These are phyloP conservation scores for Diplodia intermedia DNA, from an alignment of 2,329 filamentous ascomycete species.

Conservation along the genomic window DNA sequence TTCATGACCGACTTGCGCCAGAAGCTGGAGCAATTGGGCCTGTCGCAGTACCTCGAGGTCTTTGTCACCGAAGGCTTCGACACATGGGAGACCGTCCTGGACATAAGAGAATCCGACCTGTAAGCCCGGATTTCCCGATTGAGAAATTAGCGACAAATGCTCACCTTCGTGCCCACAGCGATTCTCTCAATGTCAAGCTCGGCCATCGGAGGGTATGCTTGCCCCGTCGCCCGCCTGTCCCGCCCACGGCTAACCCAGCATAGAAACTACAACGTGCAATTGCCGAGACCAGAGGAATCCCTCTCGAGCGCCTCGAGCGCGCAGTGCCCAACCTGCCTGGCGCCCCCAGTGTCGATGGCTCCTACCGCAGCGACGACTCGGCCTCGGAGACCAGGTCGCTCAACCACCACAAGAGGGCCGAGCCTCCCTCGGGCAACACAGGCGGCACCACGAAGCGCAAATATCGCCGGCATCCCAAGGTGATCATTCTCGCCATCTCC, in stretches of 20 bases:
- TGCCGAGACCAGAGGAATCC: slow-evolving; percentile 70
- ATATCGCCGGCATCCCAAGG: slow-evolving; percentile 79
- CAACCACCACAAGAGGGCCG: slow-evolving; percentile 51
- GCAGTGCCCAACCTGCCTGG: slow-evolving; percentile 14
- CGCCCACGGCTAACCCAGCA: slow-evolving; percentile 2
- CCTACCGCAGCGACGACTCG: slow-evolving; percentile 61
- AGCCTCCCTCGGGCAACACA: slow-evolving; percentile 45
- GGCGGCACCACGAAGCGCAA: slow-evolving; percentile 66
- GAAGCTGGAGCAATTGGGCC: slow-evolving; percentile 76
- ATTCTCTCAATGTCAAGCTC: slow-evolving; percentile 77
- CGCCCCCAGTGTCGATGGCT: slow-evolving; percentile 57
- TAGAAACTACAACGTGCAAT: slow-evolving; percentile 86
- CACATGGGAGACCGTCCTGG: slow-evolving; percentile 81
- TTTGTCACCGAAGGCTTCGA: slow-evolving; percentile 84
- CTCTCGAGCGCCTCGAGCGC: slow-evolving; percentile 35
- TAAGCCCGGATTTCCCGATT: slow-evolving; percentile 51
- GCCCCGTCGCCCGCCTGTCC: background rate
- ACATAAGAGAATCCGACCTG: slow-evolving; percentile 86
- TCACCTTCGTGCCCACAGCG: slow-evolving; percentile 53
- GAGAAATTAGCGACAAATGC: slow-evolving; percentile 23
- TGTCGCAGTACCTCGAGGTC: slow-evolving; percentile 75
- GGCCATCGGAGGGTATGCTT: slow-evolving; percentile 76
- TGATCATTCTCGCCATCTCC: slow-evolving; percentile 47
- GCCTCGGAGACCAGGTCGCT: slow-evolving; percentile 56
- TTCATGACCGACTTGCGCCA: slow-evolving; percentile 70